These are phyloP conservation scores for Sugiyamaella grinbergsii DNA, from an alignment of 1,139 yeast species.

Conservation along the genomic window DNA sequence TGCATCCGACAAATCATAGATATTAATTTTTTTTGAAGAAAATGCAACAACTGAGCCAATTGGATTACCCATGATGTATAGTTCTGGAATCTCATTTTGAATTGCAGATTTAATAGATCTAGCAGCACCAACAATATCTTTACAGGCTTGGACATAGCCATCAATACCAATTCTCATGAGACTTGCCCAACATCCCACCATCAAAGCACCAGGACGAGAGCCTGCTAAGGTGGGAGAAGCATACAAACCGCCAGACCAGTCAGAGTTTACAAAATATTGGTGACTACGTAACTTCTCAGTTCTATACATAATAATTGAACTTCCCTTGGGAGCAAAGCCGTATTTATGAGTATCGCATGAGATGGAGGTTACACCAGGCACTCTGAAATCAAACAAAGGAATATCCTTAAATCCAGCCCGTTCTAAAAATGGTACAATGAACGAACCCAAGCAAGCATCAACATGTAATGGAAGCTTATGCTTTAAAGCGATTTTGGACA, in stretches of 20 bases:
- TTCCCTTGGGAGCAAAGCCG: conserved; percentile 98
- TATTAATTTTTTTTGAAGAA: conserved; percentile 57
- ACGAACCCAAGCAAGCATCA: conserved; percentile 94
- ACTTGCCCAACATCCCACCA: conserved; percentile 98
- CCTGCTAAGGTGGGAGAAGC: conserved; percentile 98
- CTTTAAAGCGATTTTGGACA: conserved; percentile 65
- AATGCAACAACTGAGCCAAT: conserved; percentile 79
- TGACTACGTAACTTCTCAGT: conserved; percentile 62
- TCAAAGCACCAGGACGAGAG: conserved; percentile 93
- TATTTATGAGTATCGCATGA: conserved; percentile 98
- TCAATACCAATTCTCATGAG: conserved; percentile 73
- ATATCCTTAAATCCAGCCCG: conserved; percentile 57
- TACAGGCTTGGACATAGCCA: conserved; percentile 72
- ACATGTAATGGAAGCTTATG: conserved; percentile 83
- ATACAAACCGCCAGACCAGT: conserved; percentile 94
- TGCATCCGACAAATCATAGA: conserved; percentile 75
- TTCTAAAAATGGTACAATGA: conserved; percentile 78
- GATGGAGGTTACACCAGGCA: conserved; percentile 94
- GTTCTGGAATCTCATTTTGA: conserved; percentile 49
- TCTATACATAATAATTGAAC: conserved; percentile 89
- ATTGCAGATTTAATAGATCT: conserved; percentile 58
- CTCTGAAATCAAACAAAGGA: conserved; percentile 80
- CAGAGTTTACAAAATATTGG: conserved; percentile 81
- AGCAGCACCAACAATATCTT: conserved; percentile 66
- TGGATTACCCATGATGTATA: conserved; percentile 83